Conservation (phyloP, 768 basidiomycete genomes). For the Sporobolomyces roseus region DNA sequence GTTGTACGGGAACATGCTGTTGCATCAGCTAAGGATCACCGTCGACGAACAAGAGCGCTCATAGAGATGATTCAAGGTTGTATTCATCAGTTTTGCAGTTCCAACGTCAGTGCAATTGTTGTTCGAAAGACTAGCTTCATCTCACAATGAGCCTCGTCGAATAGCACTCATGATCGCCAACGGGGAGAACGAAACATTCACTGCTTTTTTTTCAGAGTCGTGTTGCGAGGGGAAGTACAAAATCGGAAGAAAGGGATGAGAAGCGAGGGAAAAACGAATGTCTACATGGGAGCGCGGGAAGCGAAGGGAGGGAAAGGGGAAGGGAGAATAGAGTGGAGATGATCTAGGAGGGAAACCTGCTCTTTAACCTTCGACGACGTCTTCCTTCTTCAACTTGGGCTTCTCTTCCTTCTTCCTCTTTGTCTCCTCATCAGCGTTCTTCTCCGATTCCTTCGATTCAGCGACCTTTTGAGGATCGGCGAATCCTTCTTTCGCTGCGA, state of each 20-base stretch:
- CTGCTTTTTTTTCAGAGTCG: constrained; percentile 4
- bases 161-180: too few relatives aligned
- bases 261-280: neutral
- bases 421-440: constrained; percentile 1
- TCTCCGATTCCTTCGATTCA: neutral
- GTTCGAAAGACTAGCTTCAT: too few relatives aligned
- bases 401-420: constrained; percentile 56
- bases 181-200: neutral
- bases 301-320: neutral
- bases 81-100: neutral
- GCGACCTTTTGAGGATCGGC: constrained; percentile 1
- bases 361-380: constrained; percentile 63
- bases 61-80: neutral
- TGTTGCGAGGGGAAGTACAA: neutral
- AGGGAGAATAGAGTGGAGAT: neutral
- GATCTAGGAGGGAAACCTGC: too few relatives aligned
- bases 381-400: constrained; percentile 83
- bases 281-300: constrained; percentile 9
- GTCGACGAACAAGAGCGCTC: neutral
- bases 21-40: constrained; percentile 8
- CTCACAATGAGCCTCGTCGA: too few relatives aligned
- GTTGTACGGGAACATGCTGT: constrained; percentile 34
- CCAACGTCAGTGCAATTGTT: too few relatives aligned
- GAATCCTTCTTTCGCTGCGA: constrained; percentile 6
- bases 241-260: neutral